Base-by-base conservation (phyloP, 495 filamentous ascomycete species). In the Letharia lupina region DNA sequence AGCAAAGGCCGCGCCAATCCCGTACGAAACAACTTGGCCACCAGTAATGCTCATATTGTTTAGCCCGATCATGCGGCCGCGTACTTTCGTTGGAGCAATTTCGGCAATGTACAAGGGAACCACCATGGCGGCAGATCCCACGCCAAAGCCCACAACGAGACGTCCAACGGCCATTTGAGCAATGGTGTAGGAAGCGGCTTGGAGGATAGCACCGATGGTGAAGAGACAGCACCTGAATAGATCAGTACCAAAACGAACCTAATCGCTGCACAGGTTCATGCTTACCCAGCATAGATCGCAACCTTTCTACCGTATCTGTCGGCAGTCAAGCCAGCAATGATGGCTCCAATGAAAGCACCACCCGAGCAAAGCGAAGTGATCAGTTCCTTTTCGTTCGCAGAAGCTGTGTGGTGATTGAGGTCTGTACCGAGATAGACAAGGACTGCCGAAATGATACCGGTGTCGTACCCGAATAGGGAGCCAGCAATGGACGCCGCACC, bases 31-130 rank as follows among this genome's bases (percentile, higher is more conserved):
- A 1, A 84, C 68, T 65, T 84, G 82, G 10, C 82, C 82, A 35
- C 77, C 77, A 1, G 81, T 83, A 59, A 85, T 78, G 61, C 73
- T 76, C 77, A 85, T 80, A 60, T 84, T 83, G 70, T 85, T 78
- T 28, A 85, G 74, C 1, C 76, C 81, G 48, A 85, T 80, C 78
- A 83, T 80, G 47, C 79, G 76, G 28, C 82, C 82, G 37, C 82
- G 80, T 64, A 79, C 79, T 64, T 77, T 77, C 15, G 82, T 77
- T 7, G 80, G 79, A 4, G 79, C 75, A n/a, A 82, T 68, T 61
- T 82, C 79, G 44, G 77, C 78, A 62, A 81, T 80, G 61, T 82
- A 76, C n/a, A 77, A 62, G 23, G 76, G 78, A 28, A 77, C 75
- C 48, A 82, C 75, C 74, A 82, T 83, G 7, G 82, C 80, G 13